phyloP scores from a whole-genome alignment of 495 filamentous ascomycete genomes.

The Bacidia gigantensis region DNA sequence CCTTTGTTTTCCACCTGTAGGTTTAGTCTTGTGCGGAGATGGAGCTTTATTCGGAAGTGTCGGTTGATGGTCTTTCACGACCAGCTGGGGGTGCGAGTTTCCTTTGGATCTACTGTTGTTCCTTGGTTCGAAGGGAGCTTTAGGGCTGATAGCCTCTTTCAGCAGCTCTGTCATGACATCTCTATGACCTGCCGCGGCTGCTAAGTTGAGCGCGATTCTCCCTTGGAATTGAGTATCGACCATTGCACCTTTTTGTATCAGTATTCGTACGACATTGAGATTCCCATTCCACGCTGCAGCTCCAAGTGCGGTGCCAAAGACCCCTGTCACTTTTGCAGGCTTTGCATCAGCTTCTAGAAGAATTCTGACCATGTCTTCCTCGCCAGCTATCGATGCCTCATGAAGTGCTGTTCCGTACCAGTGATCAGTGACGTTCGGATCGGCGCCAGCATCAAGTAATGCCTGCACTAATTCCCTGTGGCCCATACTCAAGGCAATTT shows the following conservation, averaged over 20 bases:
- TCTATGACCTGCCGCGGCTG: neutral
- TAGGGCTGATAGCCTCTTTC: too few relatives aligned
- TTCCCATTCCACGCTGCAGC: constrained; percentile 4
- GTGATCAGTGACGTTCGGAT: neutral
- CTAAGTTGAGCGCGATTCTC: constrained; percentile 1
- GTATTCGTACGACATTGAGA: neutral
- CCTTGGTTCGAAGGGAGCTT: too few relatives aligned
- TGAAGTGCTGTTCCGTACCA: constrained; percentile 3
- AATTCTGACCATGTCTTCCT: neutral
- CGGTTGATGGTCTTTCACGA: too few relatives aligned
- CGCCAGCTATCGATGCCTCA: constrained; percentile 4
- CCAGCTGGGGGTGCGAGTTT: too few relatives aligned
- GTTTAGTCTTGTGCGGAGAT: too few relatives aligned
- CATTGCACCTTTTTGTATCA: constrained; percentile 1
- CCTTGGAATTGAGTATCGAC: constrained; percentile 1
- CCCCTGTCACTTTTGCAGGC: neutral
- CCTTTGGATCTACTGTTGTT: too few relatives aligned
- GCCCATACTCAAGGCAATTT: neutral
- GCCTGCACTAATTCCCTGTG: neutral
- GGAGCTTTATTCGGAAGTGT: too few relatives aligned
- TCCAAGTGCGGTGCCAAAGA: constrained; percentile 6
- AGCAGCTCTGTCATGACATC: neutral
- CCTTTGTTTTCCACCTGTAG: too few relatives aligned
- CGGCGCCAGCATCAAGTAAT: too few relatives aligned
- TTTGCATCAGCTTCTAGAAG: constrained; percentile 2